These are phyloP conservation scores for Tetrapisispora pingtungensis DNA, from an alignment of 805 yeast genomes.

Conservation along the genomic window DNA sequence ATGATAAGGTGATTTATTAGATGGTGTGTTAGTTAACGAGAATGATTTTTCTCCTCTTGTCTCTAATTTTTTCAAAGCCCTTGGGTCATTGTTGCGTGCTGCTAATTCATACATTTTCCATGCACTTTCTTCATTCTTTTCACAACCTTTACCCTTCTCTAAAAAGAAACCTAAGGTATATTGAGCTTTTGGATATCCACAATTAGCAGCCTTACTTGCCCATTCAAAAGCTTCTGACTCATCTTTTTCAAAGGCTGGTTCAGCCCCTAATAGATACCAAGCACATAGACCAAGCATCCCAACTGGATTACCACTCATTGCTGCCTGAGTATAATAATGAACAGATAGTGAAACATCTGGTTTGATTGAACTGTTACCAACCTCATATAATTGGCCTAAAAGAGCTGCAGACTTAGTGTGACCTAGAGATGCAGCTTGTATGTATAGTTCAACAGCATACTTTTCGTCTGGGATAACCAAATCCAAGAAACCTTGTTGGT, in stretches of 20 bases:
- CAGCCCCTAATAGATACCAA: constrained; percentile 90
- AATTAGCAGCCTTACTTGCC: constrained; percentile 79
- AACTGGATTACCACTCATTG: constrained; percentile 74
- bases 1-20: neutral
- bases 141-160: constrained; percentile 84
- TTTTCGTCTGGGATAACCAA: constrained; percentile 73
- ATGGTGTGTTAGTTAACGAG: too few relatives aligned
- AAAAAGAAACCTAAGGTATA: constrained; percentile 73
- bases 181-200: constrained; percentile 73
- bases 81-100: constrained; percentile 47
- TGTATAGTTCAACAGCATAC: constrained; percentile 78
- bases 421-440: constrained; percentile 83
- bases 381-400: constrained; percentile 76
- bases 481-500: constrained; percentile 76
- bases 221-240: constrained; percentile 85
- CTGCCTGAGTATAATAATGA: constrained; percentile 88
- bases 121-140: constrained; percentile 44
- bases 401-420: constrained; percentile 71
- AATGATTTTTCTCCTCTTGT: neutral
- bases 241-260: constrained; percentile 69
- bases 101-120: constrained; percentile 70
- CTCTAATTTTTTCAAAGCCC: constrained; percentile 35
- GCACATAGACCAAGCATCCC: constrained; percentile 94
- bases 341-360: constrained; percentile 76
- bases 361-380: constrained; percentile 55